phyloP scores from a whole-genome alignment of 768 basidiomycete species.

The Glaciozyma antarctica region DNA sequence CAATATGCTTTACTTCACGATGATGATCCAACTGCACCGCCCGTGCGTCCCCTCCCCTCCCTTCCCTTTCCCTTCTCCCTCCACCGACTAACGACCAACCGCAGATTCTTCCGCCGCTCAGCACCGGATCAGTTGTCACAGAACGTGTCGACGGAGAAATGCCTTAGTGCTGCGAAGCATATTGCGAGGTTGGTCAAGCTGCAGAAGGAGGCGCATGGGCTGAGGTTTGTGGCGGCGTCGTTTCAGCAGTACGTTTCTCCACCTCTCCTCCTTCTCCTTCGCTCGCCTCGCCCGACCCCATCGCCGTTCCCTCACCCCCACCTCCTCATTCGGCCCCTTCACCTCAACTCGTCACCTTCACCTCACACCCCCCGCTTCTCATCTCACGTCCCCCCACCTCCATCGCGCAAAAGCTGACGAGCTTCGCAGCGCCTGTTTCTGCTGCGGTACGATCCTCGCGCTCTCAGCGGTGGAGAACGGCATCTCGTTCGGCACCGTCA shows the following conservation, averaged over 20 bases:
- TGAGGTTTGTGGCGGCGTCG: conserved; percentile 4
- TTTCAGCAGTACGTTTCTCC: conserved; percentile 20
- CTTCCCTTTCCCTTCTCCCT: no score
- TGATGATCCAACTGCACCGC: conserved; percentile 20
- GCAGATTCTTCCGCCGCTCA: conserved; percentile 22
- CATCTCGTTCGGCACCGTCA: conserved; percentile 5
- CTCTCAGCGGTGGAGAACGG: conserved; percentile 25
- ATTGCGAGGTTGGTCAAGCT: conserved; percentile 27
- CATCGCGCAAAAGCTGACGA: neutral
- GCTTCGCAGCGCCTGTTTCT: conserved; percentile 17
- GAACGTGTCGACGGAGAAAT: conserved; percentile 27
- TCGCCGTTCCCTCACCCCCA: no score
- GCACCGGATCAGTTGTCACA: neutral
- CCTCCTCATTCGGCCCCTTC: no score
- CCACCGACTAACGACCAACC: no score
- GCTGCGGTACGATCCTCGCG: conserved; percentile 27
- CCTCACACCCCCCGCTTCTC: no score
- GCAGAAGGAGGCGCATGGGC: conserved; percentile 2
- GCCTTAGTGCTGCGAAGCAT: conserved; percentile 13
- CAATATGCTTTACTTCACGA: conserved; percentile 6
- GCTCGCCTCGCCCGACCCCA: no score
- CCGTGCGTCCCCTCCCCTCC: conserved; percentile 2
- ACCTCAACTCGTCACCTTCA: no score
- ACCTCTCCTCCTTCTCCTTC: neutral
- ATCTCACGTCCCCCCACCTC: no score